A percentile compares a stretch with the other conserved stretches of the same genome.
These are phyloP conservation scores for Candolleomyces efflorescens DNA, from an alignment of 768 basidiomycete genomes.

Conservation along the genomic window DNA sequence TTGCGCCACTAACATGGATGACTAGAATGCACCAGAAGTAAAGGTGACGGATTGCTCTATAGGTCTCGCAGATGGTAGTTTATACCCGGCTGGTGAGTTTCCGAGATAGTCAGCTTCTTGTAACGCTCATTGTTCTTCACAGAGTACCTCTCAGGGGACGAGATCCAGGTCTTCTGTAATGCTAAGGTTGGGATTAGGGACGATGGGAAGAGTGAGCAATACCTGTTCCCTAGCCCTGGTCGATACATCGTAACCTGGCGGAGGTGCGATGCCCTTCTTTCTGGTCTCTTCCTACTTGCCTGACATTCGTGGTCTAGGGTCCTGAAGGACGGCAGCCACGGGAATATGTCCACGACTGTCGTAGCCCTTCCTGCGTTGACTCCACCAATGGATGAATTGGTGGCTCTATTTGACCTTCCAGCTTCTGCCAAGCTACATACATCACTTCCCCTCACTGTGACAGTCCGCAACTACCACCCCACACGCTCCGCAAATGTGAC, in stretches of 20 bases:
- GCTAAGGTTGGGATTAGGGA: slow-evolving; percentile 34
- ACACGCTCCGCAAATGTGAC: slow-evolving; percentile 64
- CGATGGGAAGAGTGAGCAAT: slow-evolving; percentile 36
- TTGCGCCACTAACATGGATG: slow-evolving; percentile 1
- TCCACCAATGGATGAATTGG: slow-evolving; percentile 57
- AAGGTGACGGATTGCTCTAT: slow-evolving; percentile 51
- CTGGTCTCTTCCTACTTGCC: background rate
- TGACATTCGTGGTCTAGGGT: slow-evolving; percentile 34
- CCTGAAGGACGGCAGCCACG: slow-evolving; percentile 37
- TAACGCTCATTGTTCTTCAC: background rate
- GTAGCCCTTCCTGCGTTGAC: slow-evolving; percentile 59
- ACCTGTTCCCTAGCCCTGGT: slow-evolving; percentile 46
- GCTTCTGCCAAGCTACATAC: slow-evolving; percentile 60
- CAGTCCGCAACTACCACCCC: slow-evolving; percentile 62
- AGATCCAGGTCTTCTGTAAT: slow-evolving; percentile 53
- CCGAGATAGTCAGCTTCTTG: background rate
- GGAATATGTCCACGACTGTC: slow-evolving; percentile 42
- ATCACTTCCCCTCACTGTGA: slow-evolving; percentile 51
- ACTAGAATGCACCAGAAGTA: slow-evolving; percentile 40
- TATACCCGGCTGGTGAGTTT: slow-evolving; percentile 44
- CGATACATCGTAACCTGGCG: slow-evolving; percentile 61
- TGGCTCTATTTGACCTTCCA: slow-evolving; percentile 64
- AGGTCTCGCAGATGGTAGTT: slow-evolving; percentile 37
- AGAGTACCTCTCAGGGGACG: slow-evolving; percentile 68
- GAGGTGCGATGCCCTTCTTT: slow-evolving; percentile 36